Conservation (phyloP, 2,329 filamentous ascomycete species). For the Aspergillus sp. region DNA sequence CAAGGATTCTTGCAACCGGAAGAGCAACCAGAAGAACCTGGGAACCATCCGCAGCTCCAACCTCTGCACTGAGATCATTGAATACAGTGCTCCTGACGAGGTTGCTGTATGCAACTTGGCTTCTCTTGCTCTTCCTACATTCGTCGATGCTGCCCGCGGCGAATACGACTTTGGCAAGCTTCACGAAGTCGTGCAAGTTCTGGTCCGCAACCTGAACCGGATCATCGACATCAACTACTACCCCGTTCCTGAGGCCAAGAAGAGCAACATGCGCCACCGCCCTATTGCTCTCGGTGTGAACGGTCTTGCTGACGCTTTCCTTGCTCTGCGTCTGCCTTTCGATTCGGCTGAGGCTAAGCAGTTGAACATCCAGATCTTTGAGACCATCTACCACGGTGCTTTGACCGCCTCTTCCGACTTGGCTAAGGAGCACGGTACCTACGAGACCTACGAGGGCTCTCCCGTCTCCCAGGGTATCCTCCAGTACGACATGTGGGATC, state of each 20-base stretch:
- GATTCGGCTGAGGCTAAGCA: slow-evolving; percentile 90
- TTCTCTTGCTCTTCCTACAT: slow-evolving; percentile 84
- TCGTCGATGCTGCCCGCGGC: slow-evolving; percentile 76
- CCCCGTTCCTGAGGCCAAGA: slow-evolving; percentile 85
- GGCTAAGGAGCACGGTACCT: slow-evolving; percentile 74
- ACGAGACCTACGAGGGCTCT: slow-evolving; percentile 85
- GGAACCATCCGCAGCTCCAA: slow-evolving; percentile 98
- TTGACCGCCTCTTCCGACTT: slow-evolving; percentile 83
- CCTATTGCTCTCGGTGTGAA: slow-evolving; percentile 96
- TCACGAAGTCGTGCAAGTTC: slow-evolving; percentile 86
- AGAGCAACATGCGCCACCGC: slow-evolving; percentile 95
- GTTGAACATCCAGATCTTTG: slow-evolving; percentile 97
- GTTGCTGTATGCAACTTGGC: slow-evolving; percentile 98
- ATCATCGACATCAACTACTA: slow-evolving; percentile 99
- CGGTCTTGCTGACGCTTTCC: slow-evolving; percentile 95
- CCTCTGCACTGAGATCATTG: slow-evolving; percentile 96
- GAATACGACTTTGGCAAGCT: slow-evolving; percentile 94
- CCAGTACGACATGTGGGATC: slow-evolving; percentile 98
- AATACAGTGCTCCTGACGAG: slow-evolving; percentile 95
- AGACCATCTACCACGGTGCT: slow-evolving; percentile 97
- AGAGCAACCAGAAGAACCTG: slow-evolving; percentile 99
- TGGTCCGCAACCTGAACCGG: slow-evolving; percentile 93
- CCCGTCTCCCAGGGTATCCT: slow-evolving; percentile 92
- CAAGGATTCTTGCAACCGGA: slow-evolving; percentile 96
- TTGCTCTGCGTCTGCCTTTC: slow-evolving; percentile 92